Evolutionary conservation across 768 basidiomycete species (phyloP).

Genomic region (Pisolithus microcarpus): DNA sequence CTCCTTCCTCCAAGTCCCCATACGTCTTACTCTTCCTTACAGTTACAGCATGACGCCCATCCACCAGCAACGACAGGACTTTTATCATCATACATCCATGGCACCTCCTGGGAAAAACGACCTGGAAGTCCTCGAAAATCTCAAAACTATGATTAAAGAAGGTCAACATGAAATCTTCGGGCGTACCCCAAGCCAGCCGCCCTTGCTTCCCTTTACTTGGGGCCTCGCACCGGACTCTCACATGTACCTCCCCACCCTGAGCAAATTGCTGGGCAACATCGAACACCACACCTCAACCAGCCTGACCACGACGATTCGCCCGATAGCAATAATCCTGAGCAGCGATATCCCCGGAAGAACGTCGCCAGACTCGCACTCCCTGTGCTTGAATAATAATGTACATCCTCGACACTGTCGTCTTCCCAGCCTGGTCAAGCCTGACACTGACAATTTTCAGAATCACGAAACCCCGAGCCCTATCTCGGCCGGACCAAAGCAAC

Average conservation of each 20-base stretch:
- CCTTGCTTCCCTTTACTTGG: conserved; percentile 59
- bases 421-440: background rate
- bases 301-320: conserved; percentile 6
- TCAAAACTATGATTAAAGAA: conserved; percentile 65
- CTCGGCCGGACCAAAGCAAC: conserved; percentile 21
- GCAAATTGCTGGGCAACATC: conserved; percentile 22
- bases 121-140: conserved; percentile 66
- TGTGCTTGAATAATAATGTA: conserved; percentile 29
- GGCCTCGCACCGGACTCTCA: conserved; percentile 28
- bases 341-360: conserved; percentile 6
- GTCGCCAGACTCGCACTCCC: background rate
- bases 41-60: conserved; percentile 27
- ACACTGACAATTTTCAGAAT: conserved; percentile 14
- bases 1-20: conserved; percentile 17
- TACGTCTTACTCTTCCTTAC: conserved; percentile 32
- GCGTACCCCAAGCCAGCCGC: conserved; percentile 58
- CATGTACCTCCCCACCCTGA: conserved; percentile 31
- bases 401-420: conserved; percentile 12
- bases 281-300: conserved; percentile 4
- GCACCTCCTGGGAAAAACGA: conserved; percentile 55
- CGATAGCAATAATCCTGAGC: conserved; percentile 8
- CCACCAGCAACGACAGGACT: conserved; percentile 21
- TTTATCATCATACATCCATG: conserved; percentile 20
- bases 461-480: conserved; percentile 20
- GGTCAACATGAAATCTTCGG: conserved; percentile 66